Conservation (phyloP, 192 early-diverging fungal genomes). For the Linnemannia hyalina region DNA sequence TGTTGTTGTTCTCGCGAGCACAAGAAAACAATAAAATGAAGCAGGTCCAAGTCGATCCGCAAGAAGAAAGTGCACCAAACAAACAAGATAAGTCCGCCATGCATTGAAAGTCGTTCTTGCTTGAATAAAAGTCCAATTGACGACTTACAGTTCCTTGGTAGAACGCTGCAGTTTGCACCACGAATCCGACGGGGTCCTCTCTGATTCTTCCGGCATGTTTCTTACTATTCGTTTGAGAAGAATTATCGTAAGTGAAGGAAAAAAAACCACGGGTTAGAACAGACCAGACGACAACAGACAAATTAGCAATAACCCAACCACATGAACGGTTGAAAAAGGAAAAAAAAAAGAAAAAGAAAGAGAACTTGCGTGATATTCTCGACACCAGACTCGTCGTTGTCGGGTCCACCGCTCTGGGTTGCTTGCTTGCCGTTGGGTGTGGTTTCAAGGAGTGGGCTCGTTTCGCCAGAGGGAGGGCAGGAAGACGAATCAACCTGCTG, state of each 20-base stretch:
- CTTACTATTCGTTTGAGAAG: constrained; percentile 25
- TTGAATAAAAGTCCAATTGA: not conserved
- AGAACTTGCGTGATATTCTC: constrained; percentile 52
- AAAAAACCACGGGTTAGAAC: not conserved
- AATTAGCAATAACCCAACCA: not conserved
- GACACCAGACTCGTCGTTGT: constrained; percentile 55
- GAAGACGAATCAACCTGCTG: constrained; percentile 46
- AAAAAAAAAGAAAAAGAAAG: not conserved
- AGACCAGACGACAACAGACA: not conserved
- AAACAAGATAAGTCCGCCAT: not conserved
- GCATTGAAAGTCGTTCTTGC: not conserved
- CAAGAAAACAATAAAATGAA: not conserved
- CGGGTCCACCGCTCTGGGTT: constrained; percentile 5
- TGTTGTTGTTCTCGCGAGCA: not conserved
- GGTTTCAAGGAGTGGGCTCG: constrained; percentile 7
- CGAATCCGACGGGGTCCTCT: constrained; percentile 80
- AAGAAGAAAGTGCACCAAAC: not conserved
- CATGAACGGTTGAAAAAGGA: not conserved
- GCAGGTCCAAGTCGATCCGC: not conserved
- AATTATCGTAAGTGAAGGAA: not conserved
- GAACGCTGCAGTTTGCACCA: constrained; percentile 67
- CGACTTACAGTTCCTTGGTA: constrained; percentile 70
- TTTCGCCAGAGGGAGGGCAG: constrained; percentile 30
- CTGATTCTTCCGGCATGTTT: constrained; percentile 69
- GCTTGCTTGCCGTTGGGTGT: not conserved